Percentiles rank a stretch among this genome's conserved stretches.
These are phyloP conservation scores for Colletotrichum sidae DNA, from an alignment of 2,329 filamentous ascomycete species.

Conservation along the genomic window DNA sequence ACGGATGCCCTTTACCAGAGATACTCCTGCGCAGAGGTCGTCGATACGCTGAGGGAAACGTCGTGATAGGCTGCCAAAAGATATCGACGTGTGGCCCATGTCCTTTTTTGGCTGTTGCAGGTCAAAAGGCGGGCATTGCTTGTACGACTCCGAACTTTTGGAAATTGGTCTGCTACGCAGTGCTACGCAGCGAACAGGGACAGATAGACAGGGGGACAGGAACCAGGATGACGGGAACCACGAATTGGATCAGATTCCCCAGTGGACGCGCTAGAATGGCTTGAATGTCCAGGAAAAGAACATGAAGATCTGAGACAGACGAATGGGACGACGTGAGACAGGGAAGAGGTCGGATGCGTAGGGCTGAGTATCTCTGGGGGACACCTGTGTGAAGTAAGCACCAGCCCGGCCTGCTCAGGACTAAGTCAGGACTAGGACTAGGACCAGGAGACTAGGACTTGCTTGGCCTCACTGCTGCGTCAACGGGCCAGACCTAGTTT, in stretches of 20 bases:
- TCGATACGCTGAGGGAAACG: no score
- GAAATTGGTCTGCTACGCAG: neutral
- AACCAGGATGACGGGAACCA: slow-evolving; percentile 33
- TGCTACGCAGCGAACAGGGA: neutral
- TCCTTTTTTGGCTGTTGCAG: slow-evolving; percentile 24
- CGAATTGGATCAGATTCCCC: slow-evolving; percentile 13
- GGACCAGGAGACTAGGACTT: neutral
- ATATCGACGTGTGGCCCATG: slow-evolving; percentile 7
- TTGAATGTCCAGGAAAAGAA: slow-evolving; percentile 21
- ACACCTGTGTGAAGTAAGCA: slow-evolving; percentile 31
- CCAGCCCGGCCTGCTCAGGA: slow-evolving; percentile 24
- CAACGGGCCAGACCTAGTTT: no score
- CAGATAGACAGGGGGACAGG: slow-evolving; percentile 6
- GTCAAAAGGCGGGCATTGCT: slow-evolving; percentile 26
- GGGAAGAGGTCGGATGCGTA: slow-evolving; percentile 22
- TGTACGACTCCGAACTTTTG: slow-evolving; percentile 24
- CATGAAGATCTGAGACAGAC: slow-evolving; percentile 6
- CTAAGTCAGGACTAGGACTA: neutral
- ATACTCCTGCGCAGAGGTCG: neutral
- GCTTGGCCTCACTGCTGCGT: neutral
- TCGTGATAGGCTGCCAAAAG: slow-evolving; percentile 12
- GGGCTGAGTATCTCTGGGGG: slow-evolving; percentile 27
- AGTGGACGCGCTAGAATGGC: slow-evolving; percentile 24
- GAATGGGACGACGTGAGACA: slow-evolving; percentile 16
- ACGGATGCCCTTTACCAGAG: neutral